Percentiles rank a stretch among this genome's conserved stretches.
Conservation (phyloP, 140 eudicot species). For the Flaveria floridana region DNA sequence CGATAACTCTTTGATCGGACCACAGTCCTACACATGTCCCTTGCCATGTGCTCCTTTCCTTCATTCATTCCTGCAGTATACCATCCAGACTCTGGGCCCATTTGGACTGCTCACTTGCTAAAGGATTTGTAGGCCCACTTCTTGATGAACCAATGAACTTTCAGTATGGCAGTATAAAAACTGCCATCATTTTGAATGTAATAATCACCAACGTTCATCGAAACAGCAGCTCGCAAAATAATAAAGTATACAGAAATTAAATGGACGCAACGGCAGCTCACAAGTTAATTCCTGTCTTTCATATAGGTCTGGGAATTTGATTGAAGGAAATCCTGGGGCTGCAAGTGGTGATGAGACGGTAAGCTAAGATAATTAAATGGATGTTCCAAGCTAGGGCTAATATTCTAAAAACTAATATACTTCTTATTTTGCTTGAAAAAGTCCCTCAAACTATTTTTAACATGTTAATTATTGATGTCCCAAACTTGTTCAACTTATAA, state of each 20-base stretch:
- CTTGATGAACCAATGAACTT: not conserved
- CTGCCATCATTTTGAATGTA: not conserved
- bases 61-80: not conserved
- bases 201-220: not conserved
- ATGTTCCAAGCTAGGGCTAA: not conserved
- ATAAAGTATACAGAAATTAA: not conserved
- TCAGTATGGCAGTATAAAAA: not conserved
- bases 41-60: not conserved
- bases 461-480: not conserved
- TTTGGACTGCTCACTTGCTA: not conserved
- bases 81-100: not conserved
- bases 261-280: not conserved
- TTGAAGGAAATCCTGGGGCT: conserved; percentile 89
- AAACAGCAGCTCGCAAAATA: not conserved
- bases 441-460: not conserved
- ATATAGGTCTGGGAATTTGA: conserved; percentile 77
- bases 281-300: conserved; percentile 8
- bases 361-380: conserved; percentile 1
- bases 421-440: not conserved
- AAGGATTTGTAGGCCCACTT: not conserved
- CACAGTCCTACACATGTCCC: not conserved
- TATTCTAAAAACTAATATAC: not conserved
- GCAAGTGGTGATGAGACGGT: conserved; percentile 51
- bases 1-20: not conserved
- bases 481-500: not conserved